Conservation (phyloP, 495 filamentous ascomycete genomes). For the Jackrogersella multiformis region DNA sequence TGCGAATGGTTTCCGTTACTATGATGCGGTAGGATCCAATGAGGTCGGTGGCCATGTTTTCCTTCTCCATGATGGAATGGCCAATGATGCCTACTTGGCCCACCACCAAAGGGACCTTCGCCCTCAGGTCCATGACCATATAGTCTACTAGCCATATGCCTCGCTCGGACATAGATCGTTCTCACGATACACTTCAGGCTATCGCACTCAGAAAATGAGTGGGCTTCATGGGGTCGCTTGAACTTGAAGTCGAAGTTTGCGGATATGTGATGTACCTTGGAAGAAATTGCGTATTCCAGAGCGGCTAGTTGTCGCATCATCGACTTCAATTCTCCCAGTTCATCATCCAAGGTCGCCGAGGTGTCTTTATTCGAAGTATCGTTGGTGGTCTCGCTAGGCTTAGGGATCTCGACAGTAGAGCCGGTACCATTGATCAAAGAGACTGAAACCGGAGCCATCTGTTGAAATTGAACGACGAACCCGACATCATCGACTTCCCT, state of each 20-base stretch:
- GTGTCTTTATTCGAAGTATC: conserved; percentile 7
- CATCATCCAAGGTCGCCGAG: conserved; percentile 36
- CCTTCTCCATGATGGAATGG: conserved; percentile 20
- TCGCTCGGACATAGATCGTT: conserved; percentile 39
- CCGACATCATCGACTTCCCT: conserved; percentile 47
- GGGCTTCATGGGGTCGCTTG: conserved; percentile 20
- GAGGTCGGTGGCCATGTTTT: conserved; percentile 25
- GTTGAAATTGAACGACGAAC: conserved; percentile 59
- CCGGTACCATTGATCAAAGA: conserved; percentile 48
- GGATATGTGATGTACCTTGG: conserved; percentile 42
- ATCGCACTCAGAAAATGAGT: conserved; percentile 39
- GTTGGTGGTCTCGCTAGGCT: not conserved
- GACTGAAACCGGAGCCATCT: conserved; percentile 53
- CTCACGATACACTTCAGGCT: conserved; percentile 44
- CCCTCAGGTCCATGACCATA: conserved; percentile 30
- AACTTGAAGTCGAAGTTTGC: conserved; percentile 37
- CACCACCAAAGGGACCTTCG: conserved; percentile 22
- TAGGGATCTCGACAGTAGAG: conserved; percentile 19
- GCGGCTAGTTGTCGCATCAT: conserved; percentile 44
- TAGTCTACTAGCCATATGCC: conserved; percentile 34
- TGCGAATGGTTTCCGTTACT: conserved; percentile 33
- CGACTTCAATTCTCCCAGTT: conserved; percentile 48
- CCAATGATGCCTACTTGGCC: conserved; percentile 21
- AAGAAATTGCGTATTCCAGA: conserved; percentile 46
- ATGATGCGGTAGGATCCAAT: conserved; percentile 29